phyloP scores from a whole-genome alignment of 2,329 filamentous ascomycete genomes.

The Aspergillus sp. region DNA sequence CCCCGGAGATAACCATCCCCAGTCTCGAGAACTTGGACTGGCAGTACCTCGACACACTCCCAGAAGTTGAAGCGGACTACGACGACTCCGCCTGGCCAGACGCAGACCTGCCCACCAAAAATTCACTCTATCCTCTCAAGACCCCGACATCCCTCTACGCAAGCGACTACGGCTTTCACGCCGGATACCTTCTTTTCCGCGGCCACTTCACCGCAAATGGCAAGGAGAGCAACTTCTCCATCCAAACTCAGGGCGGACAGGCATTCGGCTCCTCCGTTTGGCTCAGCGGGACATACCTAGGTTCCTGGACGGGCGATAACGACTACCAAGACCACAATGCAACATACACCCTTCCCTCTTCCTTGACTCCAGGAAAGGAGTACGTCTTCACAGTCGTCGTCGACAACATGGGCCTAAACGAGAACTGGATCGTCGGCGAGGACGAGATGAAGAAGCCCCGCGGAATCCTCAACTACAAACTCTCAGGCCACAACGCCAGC shows the following conservation, averaged over 20 bases:
- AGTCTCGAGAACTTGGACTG: conserved; percentile 61
- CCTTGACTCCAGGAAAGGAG: conserved; percentile 48
- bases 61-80: conserved; percentile 64
- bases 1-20: conserved; percentile 56
- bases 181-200: conserved; percentile 67
- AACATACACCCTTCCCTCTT: conserved; percentile 56
- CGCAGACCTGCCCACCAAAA: conserved; percentile 62
- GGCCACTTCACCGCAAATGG: conserved; percentile 67
- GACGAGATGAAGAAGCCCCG: conserved; percentile 61
- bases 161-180: conserved; percentile 72
- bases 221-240: conserved; percentile 55
- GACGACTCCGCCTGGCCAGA: conserved; percentile 67
- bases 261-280: conserved; percentile 68
- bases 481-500: conserved; percentile 38
- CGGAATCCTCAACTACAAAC: conserved; percentile 50
- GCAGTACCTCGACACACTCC: conserved; percentile 70
- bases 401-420: conserved; percentile 71
- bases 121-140: conserved; percentile 55
- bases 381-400: conserved; percentile 69
- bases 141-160: conserved; percentile 68
- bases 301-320: conserved; percentile 62
- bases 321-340: conserved; percentile 51
- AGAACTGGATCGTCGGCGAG: conserved; percentile 60
- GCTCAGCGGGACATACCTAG: conserved; percentile 63
- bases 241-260: conserved; percentile 65